Conservation (phyloP, 331 rosid species). For the Quercus phellos region DNA sequence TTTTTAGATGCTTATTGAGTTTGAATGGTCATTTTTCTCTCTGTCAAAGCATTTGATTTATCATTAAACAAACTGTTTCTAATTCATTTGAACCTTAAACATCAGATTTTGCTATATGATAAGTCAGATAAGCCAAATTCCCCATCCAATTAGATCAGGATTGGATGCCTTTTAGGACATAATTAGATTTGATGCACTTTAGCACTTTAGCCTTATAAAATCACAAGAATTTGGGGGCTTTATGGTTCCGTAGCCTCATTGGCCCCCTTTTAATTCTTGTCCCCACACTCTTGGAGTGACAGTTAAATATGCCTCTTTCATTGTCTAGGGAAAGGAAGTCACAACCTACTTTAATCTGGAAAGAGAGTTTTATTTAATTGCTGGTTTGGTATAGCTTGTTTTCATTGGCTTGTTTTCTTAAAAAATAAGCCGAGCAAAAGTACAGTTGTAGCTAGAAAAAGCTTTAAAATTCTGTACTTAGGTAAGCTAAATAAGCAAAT, state of each 20-base stretch:
- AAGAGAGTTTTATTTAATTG: not conserved
- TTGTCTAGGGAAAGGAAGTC: not conserved
- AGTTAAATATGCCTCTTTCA: not conserved
- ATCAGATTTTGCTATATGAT: not conserved
- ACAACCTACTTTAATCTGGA: not conserved
- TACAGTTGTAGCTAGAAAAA: too few relatives aligned
- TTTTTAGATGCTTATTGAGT: slow-evolving; percentile 2
- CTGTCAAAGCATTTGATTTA: not conserved
- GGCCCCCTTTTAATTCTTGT: too few relatives aligned
- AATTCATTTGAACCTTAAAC: not conserved
- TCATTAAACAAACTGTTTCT: slow-evolving; percentile 11
- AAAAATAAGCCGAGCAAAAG: too few relatives aligned
- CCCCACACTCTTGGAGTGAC: not conserved
- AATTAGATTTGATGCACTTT: not conserved
- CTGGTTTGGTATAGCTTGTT: too few relatives aligned
- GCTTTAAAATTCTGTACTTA: too few relatives aligned
- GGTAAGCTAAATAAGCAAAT: too few relatives aligned
- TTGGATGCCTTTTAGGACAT: not conserved
- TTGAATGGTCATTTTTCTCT: slow-evolving; percentile 4
- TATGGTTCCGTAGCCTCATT: not conserved
- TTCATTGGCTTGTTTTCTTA: too few relatives aligned
- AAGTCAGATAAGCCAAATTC: not conserved
- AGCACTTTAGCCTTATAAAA: not conserved
- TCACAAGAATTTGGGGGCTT: not conserved
- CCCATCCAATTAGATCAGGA: not conserved